Base-by-base conservation (phyloP, 129 eudicot species). In the Calendula officinalis region DNA sequence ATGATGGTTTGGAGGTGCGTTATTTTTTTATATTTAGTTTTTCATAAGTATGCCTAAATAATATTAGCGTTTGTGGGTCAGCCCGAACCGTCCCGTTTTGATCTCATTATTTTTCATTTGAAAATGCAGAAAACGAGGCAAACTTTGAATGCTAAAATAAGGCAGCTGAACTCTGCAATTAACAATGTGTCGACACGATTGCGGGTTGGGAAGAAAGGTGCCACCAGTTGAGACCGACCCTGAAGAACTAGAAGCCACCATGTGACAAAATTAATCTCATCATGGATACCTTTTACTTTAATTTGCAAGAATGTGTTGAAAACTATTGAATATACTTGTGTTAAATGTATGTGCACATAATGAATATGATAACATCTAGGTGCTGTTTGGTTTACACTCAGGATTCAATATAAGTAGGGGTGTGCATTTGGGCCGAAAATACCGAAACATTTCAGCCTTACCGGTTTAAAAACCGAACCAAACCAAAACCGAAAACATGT, bases 1-100 rank as follows among this genome's bases (percentile, higher is more conserved):
- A 91, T 78, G 94, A 82, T n/a, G 92, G 92, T 61, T 74, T 84
- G 64, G 97, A 91, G 95, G 97, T 91, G 60, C 49, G 77, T 56
- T 64, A 30, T 69, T 7, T 14, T 76, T 64, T 52, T 9, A 12
- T 38, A 39, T 51, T 12, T 13, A 52, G 30, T 10, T 6, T 39
- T 40, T 14, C 30, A 53, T 41, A 41, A 4, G 7, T n/a, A n/a
- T n/a, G n/a, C n/a, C n/a, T n/a, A n/a, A n/a, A n/a, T n/a, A n/a
- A n/a, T n/a, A n/a, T n/a, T n/a, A n/a, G n/a, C n/a, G n/a, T n/a
- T n/a, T n/a, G n/a, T n/a, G n/a, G n/a, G n/a, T n/a, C n/a, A n/a
- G n/a, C n/a, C 37, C 35, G 53, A 42, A 6, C 53, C 8, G 32
- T 22, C 33, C 4, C 5, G 8, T 64, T 39, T 51, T 16, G 40